These are phyloP conservation scores for Trichoderma guizhouense DNA, from an alignment of 2,329 filamentous ascomycete species.

Conservation along the genomic window DNA sequence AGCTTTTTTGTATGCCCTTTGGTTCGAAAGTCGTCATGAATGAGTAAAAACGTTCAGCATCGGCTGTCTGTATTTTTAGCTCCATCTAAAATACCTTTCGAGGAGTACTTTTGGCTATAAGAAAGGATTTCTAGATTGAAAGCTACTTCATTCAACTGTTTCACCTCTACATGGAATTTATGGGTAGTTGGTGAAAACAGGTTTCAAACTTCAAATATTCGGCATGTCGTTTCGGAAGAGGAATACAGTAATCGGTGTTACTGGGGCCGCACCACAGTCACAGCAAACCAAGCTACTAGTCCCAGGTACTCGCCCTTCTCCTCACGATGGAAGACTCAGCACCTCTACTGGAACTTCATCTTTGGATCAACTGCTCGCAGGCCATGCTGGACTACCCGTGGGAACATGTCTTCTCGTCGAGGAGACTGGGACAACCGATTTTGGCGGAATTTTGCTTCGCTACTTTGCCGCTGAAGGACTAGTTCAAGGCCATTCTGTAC, in stretches of 20 bases:
- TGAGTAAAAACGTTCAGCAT: neutral
- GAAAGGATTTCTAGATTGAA: neutral
- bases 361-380: constrained; percentile 78
- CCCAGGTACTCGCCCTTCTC: constrained; percentile 71
- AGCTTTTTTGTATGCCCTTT: neutral
- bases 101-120: neutral
- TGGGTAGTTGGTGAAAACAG: neutral
- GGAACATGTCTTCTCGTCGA: constrained; percentile 79
- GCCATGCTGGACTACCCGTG: constrained; percentile 79
- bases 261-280: constrained; percentile 23
- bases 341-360: constrained; percentile 90
- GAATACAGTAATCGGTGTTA: constrained; percentile 48
- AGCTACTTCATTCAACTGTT: neutral
- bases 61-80: neutral
- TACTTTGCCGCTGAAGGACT: constrained; percentile 94
- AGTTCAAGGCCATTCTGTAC: constrained; percentile 83
- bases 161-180: no score
- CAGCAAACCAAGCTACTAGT: constrained; percentile 38
- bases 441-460: constrained; percentile 75
- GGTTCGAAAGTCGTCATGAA: neutral
- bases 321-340: constrained; percentile 79
- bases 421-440: constrained; percentile 92
- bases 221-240: constrained; percentile 58
- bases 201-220: neutral
- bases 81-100: neutral